Evolutionary conservation across 2,329 filamentous ascomycete species (phyloP).

Genomic region (Aureobasidium lini): DNA sequence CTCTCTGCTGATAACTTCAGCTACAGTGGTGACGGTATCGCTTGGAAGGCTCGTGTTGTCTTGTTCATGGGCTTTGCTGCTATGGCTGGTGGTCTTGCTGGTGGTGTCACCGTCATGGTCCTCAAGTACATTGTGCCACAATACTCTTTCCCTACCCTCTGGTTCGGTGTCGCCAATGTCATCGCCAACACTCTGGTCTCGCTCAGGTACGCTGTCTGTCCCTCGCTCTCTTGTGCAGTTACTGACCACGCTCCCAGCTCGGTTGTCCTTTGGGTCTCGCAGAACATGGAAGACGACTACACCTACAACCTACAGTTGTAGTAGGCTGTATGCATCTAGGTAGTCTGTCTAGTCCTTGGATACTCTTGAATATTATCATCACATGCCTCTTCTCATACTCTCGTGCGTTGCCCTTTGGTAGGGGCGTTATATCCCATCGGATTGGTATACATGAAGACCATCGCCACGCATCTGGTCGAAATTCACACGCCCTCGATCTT

Average conservation of each 20-base stretch:
- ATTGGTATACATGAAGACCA: too few species aligned
- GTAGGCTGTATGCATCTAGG: not conserved
- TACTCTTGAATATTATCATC: not conserved
- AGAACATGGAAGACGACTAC: slow-evolving; percentile 68
- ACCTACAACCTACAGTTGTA: slow-evolving; percentile 61
- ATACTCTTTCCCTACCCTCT: slow-evolving; percentile 54
- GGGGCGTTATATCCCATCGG: too few species aligned
- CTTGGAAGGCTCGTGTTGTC: slow-evolving; percentile 63
- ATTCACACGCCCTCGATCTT: too few species aligned
- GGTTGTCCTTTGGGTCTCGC: slow-evolving; percentile 59
- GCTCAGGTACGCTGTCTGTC: slow-evolving; percentile 48
- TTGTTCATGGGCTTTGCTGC: slow-evolving; percentile 63
- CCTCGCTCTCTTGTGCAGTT: not conserved
- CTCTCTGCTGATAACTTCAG: slow-evolving; percentile 57
- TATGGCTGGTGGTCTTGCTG: slow-evolving; percentile 60
- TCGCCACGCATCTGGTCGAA: too few species aligned
- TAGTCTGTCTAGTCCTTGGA: not conserved
- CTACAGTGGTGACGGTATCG: slow-evolving; percentile 57
- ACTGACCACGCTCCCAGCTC: slow-evolving; percentile 37
- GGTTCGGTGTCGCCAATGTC: slow-evolving; percentile 61
- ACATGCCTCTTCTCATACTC: not conserved
- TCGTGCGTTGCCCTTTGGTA: not conserved
- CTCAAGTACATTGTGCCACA: slow-evolving; percentile 58
- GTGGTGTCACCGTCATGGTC: slow-evolving; percentile 59
- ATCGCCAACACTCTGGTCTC: slow-evolving; percentile 58